Conservation (phyloP, 331 rosid species). For the Telfairia occidentalis region DNA sequence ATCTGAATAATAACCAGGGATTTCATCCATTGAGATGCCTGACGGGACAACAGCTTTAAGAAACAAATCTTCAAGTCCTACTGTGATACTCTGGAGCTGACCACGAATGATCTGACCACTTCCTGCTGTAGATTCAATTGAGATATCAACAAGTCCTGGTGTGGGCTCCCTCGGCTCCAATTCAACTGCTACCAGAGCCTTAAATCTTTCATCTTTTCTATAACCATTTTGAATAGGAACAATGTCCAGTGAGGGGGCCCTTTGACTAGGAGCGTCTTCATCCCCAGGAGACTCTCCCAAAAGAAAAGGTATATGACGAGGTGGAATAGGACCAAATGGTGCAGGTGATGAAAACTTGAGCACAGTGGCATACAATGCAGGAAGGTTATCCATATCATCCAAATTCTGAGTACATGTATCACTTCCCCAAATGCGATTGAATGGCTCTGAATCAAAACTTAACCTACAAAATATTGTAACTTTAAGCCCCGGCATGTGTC, state of each 20-base stretch:
- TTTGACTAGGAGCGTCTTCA: slow-evolving; percentile 28
- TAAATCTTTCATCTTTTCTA: slow-evolving; percentile 38
- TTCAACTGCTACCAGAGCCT: slow-evolving; percentile 51
- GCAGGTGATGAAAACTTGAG: slow-evolving; percentile 79
- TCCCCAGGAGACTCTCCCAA: slow-evolving; percentile 61
- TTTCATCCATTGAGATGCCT: slow-evolving; percentile 33
- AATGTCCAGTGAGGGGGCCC: slow-evolving; percentile 42
- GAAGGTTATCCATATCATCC: slow-evolving; percentile 52
- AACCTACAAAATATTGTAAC: slow-evolving; percentile 63
- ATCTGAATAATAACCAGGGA: slow-evolving; percentile 47
- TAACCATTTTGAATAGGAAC: slow-evolving; percentile 50
- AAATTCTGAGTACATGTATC: slow-evolving; percentile 23
- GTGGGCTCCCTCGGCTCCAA: slow-evolving; percentile 91
- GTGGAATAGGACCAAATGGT: slow-evolving; percentile 64
- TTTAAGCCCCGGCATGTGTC: slow-evolving; percentile 70
- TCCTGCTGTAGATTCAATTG: slow-evolving; percentile 73
- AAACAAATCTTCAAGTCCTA: slow-evolving; percentile 97
- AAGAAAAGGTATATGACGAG: slow-evolving; percentile 76
- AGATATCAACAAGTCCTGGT: slow-evolving; percentile 73
- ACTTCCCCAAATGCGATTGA: slow-evolving; percentile 48
- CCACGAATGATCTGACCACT: slow-evolving; percentile 72
- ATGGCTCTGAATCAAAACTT: slow-evolving; percentile 58
- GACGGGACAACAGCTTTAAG: slow-evolving; percentile 61
- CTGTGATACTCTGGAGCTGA: slow-evolving; percentile 60
- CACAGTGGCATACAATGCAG: slow-evolving; percentile 85